A percentile compares a stretch with the other conserved stretches of the same genome.
Conservation (phyloP, 441 rosid genomes). For the Capsella rubella region DNA sequence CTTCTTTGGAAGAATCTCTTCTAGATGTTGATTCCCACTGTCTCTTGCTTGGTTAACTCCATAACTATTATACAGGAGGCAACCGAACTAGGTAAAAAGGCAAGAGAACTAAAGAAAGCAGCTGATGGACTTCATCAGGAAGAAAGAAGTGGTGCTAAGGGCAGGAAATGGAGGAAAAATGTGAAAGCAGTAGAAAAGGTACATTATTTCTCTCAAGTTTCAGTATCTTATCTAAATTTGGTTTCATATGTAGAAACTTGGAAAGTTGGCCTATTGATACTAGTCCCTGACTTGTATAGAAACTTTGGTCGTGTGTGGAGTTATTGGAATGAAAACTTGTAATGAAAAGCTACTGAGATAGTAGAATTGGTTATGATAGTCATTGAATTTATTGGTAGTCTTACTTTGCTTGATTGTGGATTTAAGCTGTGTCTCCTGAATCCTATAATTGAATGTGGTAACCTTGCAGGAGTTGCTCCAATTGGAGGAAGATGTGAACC, state of each 20-base stretch:
- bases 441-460: slow-evolving; percentile 25
- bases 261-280: slow-evolving; percentile 8
- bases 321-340: slow-evolving; percentile 9
- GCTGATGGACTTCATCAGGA: slow-evolving; percentile 97
- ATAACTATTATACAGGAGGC: slow-evolving; percentile 72
- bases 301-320: slow-evolving; percentile 9
- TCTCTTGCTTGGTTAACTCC: slow-evolving; percentile 16
- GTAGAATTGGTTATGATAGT: slow-evolving; percentile 11
- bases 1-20: slow-evolving; percentile 1
- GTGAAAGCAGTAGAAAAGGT: slow-evolving; percentile 97
- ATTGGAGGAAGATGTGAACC: slow-evolving; percentile 95
- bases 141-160: slow-evolving; percentile 93
- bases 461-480: slow-evolving; percentile 84
- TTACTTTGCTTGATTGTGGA: slow-evolving; percentile 4
- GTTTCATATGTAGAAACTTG: slow-evolving; percentile 5
- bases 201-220: slow-evolving; percentile 24
- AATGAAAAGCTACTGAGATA: slow-evolving; percentile 14
- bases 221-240: slow-evolving; percentile 10
- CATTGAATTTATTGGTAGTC: slow-evolving; percentile 10
- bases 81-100: slow-evolving; percentile 96
- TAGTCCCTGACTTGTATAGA: slow-evolving; percentile 8
- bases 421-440: not conserved
- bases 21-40: slow-evolving; percentile 13
- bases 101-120: slow-evolving; percentile 91
- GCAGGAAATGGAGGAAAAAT: slow-evolving; percentile 97